A percentile compares a stretch with the other conserved stretches of the same genome.
These are phyloP conservation scores for Oryza glumipatula DNA, from an alignment of 176 grass and related monocot genomes.

Conservation along the genomic window DNA sequence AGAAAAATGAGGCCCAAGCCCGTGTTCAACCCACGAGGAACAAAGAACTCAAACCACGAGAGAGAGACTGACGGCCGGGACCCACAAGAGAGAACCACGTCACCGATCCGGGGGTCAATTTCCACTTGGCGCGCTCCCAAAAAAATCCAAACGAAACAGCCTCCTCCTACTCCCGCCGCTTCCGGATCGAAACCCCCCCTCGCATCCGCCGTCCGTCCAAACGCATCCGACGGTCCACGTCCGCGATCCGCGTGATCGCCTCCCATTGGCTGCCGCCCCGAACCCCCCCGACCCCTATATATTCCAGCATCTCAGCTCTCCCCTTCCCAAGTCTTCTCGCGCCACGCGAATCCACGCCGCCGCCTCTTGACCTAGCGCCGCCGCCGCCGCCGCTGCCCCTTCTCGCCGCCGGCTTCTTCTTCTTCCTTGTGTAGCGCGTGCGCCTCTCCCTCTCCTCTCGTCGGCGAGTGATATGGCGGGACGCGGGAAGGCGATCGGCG, in stretches of 20 bases:
- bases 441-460: too few relatives aligned
- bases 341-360: neutral
- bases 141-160: constrained; percentile 9
- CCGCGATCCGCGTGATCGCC: constrained; percentile 61
- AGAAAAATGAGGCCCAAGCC: too few relatives aligned
- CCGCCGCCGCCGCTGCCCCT: too few relatives aligned
- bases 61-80: neutral
- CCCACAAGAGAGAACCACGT: neutral
- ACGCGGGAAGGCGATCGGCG: constrained; percentile 81
- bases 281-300: constrained; percentile 33
- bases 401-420: too few relatives aligned
- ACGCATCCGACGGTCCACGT: constrained; percentile 21
- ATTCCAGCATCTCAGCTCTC: neutral
- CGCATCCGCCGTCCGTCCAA: constrained; percentile 16
- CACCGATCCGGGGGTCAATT: neutral
- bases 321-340: neutral
- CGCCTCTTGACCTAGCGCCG: too few relatives aligned
- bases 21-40: too few relatives aligned
- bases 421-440: too few relatives aligned
- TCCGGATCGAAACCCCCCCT: constrained; percentile 32
- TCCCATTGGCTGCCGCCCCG: constrained; percentile 48
- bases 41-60: too few relatives aligned
- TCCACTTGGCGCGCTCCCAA: neutral
- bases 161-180: neutral
- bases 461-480: constrained; percentile 55